These are phyloP conservation scores for Sinapis alba DNA, from an alignment of 441 rosid genomes.

Conservation along the genomic window DNA sequence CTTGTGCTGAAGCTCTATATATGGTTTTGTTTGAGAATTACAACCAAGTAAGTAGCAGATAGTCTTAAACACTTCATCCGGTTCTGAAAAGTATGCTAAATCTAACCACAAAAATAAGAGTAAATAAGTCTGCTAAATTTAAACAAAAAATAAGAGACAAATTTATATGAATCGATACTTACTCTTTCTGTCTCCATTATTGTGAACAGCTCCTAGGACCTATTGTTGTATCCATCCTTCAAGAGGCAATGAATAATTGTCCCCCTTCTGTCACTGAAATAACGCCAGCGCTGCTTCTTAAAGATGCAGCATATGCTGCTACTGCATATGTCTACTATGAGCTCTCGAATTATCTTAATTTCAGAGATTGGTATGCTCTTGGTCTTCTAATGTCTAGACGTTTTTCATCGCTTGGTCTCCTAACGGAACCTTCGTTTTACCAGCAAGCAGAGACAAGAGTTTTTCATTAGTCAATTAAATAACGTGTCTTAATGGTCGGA, in stretches of 20 bases:
- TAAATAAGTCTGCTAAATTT: too few species aligned
- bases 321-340: conserved; percentile 99
- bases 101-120: neutral
- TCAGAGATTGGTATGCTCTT: conserved; percentile 84
- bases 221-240: conserved; percentile 91
- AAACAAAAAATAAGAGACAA: neutral
- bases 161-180: conserved; percentile 22
- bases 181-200: conserved; percentile 34
- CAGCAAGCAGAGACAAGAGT: conserved; percentile 7
- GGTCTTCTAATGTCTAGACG: conserved; percentile 6
- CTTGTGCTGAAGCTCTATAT: conserved; percentile 99
- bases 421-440: conserved; percentile 10
- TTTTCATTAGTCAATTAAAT: conserved; percentile 14
- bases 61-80: conserved; percentile 27
- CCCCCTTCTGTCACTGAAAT: conserved; percentile 82
- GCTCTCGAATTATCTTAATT: conserved; percentile 94
- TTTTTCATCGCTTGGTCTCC: conserved; percentile 5
- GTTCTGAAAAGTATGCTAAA: conserved; percentile 15
- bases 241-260: conserved; percentile 92
- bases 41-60: conserved; percentile 80
- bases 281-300: conserved; percentile 86
- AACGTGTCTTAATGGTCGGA: conserved; percentile 5
- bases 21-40: conserved; percentile 96
- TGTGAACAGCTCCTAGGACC: conserved; percentile 80
- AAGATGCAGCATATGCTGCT: conserved; percentile 98